Evolutionary conservation across 768 basidiomycete genomes (phyloP).

Genomic region (Phallus indusiatus): DNA sequence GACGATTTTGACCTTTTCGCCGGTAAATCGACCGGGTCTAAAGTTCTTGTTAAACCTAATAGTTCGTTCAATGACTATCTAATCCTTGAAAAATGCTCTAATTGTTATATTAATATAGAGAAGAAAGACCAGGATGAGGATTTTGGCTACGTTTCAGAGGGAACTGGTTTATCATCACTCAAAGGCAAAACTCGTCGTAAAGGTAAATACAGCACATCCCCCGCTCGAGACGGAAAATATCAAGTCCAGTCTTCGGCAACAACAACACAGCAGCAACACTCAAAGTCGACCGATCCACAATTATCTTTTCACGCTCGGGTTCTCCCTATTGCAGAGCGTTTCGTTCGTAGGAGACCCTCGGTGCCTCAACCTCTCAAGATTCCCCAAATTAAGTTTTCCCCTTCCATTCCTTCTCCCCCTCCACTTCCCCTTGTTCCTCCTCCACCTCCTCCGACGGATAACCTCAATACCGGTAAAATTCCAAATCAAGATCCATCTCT

Average conservation of each 20-base stretch:
- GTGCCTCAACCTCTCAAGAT: not conserved
- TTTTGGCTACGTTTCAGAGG: not conserved
- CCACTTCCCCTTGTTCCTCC: not conserved
- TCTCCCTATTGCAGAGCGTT: not conserved
- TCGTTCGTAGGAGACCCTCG: not conserved
- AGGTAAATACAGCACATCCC: not conserved
- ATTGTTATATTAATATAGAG: not conserved
- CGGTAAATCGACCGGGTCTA: not conserved
- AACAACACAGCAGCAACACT: too few species aligned
- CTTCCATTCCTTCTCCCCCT: not conserved
- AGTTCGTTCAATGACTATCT: not conserved
- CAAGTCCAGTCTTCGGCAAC: not conserved
- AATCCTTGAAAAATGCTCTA: not conserved
- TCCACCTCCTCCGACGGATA: not conserved
- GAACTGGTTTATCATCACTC: not conserved
- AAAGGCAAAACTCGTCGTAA: not conserved
- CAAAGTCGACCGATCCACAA: not conserved
- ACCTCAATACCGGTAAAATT: too few species aligned
- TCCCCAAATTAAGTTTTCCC: not conserved
- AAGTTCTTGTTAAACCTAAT: not conserved
- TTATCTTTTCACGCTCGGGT: not conserved
- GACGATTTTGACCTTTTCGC: not conserved
- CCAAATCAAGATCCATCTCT: not conserved
- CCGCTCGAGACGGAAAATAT: not conserved
- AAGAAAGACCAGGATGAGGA: not conserved